phyloP scores from a whole-genome alignment of 179 eudicot genomes.

The Vitellaria paradoxa region DNA sequence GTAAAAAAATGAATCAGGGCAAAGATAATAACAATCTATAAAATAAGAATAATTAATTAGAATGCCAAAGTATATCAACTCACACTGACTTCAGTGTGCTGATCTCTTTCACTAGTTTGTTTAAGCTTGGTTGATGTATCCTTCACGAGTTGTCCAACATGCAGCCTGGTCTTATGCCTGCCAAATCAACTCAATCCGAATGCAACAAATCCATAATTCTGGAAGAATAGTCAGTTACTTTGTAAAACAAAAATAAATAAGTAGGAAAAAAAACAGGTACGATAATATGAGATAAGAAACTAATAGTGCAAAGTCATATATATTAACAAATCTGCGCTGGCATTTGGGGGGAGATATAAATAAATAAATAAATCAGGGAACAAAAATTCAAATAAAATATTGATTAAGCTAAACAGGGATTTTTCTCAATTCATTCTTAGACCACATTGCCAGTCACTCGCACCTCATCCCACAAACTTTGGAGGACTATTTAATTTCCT shows the following conservation, averaged over 20 bases:
- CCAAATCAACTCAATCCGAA: background rate
- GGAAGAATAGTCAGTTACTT: background rate
- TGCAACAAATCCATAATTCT: background rate
- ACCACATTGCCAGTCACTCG: background rate
- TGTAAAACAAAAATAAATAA: background rate
- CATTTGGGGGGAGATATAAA: background rate
- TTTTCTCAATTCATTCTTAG: background rate
- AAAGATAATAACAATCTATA: background rate
- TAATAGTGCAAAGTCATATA: background rate
- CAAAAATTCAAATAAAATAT: background rate
- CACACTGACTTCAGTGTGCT: constrained; percentile 47
- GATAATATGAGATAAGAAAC: background rate
- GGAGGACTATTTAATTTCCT: background rate
- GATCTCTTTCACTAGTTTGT: constrained; percentile 72
- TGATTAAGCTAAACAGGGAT: background rate
- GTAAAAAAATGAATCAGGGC: background rate
- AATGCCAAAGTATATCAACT: constrained; percentile 26
- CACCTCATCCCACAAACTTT: background rate
- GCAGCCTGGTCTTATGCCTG: constrained; percentile 73
- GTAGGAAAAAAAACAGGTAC: background rate
- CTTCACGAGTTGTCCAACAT: constrained; percentile 69
- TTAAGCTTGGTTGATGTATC: constrained; percentile 76
- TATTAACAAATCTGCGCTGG: background rate
- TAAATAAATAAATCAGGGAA: too few species aligned
- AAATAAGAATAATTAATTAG: background rate